Evolutionary conservation across 192 early-diverging fungal species (phyloP).

Genomic region (Glomus cerebriforme): DNA sequence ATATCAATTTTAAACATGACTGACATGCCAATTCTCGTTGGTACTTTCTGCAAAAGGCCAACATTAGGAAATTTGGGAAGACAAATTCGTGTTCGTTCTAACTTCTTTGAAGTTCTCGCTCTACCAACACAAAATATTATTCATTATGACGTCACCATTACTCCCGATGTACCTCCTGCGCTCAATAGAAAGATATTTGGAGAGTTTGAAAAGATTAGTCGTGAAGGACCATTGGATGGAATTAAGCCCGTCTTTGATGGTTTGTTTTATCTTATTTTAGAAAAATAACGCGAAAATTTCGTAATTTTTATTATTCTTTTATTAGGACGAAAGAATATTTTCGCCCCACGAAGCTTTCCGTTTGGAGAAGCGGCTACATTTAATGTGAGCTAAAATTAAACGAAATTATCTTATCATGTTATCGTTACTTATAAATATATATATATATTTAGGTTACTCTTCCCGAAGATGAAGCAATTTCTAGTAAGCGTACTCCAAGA

Average conservation of each 20-base stretch:
- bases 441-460: conserved; percentile 39
- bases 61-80: conserved; percentile 48
- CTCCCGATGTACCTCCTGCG: conserved; percentile 73
- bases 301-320: background rate
- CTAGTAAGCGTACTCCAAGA: conserved; percentile 41
- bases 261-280: background rate
- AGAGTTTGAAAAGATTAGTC: conserved; percentile 54
- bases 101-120: conserved; percentile 74
- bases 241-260: conserved; percentile 76
- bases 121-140: conserved; percentile 66
- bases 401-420: background rate
- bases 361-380: conserved; percentile 57
- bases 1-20: background rate
- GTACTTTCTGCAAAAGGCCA: conserved; percentile 32
- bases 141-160: conserved; percentile 84
- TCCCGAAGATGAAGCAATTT: conserved; percentile 32
- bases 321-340: conserved; percentile 65
- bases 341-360: conserved; percentile 55
- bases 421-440: background rate
- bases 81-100: conserved; percentile 53
- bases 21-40: background rate
- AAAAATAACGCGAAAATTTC: background rate
- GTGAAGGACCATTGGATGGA: conserved; percentile 55
- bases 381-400: conserved; percentile 40
- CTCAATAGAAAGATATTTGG: conserved; percentile 71